A percentile compares a stretch with the other conserved stretches of the same genome.
Evolutionary conservation across 164 flowering plant species (phyloP).

Genomic region (Paratinospora sagittata): DNA sequence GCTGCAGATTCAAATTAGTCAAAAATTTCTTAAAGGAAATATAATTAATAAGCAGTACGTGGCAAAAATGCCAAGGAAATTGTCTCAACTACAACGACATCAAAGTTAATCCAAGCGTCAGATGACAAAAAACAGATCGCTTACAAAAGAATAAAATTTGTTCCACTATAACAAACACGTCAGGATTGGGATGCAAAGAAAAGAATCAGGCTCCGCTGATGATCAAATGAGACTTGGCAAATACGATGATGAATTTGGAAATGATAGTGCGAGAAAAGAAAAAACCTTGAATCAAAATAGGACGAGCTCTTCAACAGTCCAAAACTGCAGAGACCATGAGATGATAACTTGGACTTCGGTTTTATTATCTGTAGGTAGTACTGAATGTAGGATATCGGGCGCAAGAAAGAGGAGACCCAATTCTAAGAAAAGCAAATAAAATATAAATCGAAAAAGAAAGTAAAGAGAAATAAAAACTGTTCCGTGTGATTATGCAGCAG

Average conservation of each 20-base stretch:
- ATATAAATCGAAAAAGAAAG: background rate
- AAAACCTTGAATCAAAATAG: background rate
- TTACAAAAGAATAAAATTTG: background rate
- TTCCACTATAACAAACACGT: background rate
- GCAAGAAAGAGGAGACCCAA: background rate
- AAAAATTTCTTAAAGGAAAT: too few species aligned
- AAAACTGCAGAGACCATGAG: conserved; percentile 3
- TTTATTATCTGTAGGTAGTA: background rate
- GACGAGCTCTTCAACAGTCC: background rate
- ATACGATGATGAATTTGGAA: background rate
- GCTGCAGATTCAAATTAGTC: too few species aligned
- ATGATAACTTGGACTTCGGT: background rate
- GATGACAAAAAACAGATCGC: too few species aligned
- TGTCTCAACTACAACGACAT: too few species aligned
- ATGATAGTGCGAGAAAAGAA: background rate
- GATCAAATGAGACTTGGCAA: background rate
- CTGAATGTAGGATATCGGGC: too few species aligned
- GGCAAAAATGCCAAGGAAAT: too few species aligned
- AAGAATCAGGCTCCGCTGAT: background rate
- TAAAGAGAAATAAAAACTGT: conserved; percentile 3
- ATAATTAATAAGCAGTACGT: too few species aligned
- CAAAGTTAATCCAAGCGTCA: too few species aligned
- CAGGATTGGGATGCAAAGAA: background rate
- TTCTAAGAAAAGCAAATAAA: conserved; percentile 3
- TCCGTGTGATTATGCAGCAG: conserved; percentile 24